A percentile compares a stretch with the other conserved stretches of the same genome.
Conservation (phyloP, 1,139 yeast genomes). For the Suhomyces terraborum region DNA sequence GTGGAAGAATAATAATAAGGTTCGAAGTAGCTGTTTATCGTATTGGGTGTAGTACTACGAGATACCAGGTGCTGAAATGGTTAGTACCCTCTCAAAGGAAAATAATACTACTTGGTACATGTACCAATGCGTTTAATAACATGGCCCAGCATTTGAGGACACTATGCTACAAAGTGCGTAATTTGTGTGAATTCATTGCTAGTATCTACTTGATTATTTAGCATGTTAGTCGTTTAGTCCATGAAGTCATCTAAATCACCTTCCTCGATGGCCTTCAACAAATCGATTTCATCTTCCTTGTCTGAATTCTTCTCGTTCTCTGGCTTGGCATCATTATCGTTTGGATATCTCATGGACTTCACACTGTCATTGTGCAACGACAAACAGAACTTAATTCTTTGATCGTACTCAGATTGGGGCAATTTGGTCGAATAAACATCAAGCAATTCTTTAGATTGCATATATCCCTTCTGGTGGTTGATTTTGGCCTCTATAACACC, state of each 20-base stretch:
- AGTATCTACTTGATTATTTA: constrained; percentile 2
- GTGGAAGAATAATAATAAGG: no score
- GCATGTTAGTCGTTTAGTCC: constrained; percentile 30
- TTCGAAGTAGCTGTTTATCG: no score
- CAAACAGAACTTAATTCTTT: constrained; percentile 90
- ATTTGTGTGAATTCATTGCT: constrained; percentile 1
- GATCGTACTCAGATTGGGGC: constrained; percentile 89
- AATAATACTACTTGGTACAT: no score
- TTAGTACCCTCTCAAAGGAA: no score
- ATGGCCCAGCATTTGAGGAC: no score
- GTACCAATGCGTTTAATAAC: no score
- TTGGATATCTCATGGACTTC: constrained; percentile 92
- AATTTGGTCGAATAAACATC: constrained; percentile 86
- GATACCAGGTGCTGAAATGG: no score
- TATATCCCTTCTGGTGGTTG: constrained; percentile 86
- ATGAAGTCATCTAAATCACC: constrained; percentile 54
- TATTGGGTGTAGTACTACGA: no score
- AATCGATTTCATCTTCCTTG: constrained; percentile 47
- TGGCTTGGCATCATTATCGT: constrained; percentile 32
- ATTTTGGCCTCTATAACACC: constrained; percentile 96
- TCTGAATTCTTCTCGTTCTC: constrained; percentile 27
- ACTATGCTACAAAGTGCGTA: not conserved
- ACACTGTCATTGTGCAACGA: constrained; percentile 89
- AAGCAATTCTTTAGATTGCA: constrained; percentile 84
- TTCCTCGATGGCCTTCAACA: constrained; percentile 51